phyloP scores from a whole-genome alignment of 495 filamentous ascomycete genomes.

The Podospora conica region DNA sequence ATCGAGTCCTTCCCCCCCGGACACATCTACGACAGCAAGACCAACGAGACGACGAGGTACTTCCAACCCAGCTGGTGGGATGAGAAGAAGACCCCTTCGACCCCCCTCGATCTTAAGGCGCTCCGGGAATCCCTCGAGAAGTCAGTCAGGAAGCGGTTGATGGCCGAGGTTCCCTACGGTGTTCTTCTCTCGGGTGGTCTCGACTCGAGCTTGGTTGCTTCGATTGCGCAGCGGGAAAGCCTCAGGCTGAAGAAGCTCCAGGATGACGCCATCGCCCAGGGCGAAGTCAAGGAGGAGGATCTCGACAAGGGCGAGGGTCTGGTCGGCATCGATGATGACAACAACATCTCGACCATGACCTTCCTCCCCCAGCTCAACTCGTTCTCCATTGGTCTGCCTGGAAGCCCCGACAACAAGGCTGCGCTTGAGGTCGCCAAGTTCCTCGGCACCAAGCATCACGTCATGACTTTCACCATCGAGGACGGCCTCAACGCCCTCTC shows the following conservation, averaged over 20 bases:
- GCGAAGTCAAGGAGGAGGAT: conserved; percentile 37
- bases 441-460: conserved; percentile 94
- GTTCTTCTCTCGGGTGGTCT: conserved; percentile 92
- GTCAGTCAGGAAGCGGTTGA: conserved; percentile 90
- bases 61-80: conserved; percentile 94
- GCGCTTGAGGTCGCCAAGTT: conserved; percentile 88
- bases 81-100: conserved; percentile 64
- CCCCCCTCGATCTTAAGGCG: conserved; percentile 71
- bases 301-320: conserved; percentile 57
- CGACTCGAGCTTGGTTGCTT: conserved; percentile 89
- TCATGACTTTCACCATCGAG: conserved; percentile 95
- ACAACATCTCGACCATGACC: conserved; percentile 84
- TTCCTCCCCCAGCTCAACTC: conserved; percentile 92
- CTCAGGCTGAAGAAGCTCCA: conserved; percentile 61
- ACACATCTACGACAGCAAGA: conserved; percentile 90
- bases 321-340: conserved; percentile 88
- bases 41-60: conserved; percentile 72
- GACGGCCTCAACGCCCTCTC: conserved; percentile 93
- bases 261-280: conserved; percentile 38
- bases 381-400: conserved; percentile 93
- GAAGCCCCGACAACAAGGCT: conserved; percentile 82
- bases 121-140: conserved; percentile 78
- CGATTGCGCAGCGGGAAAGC: conserved; percentile 92
- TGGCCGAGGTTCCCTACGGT: conserved; percentile 98
- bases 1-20: conserved; percentile 92